phyloP scores from a whole-genome alignment of 169 alveolate species.

The Prorocentrum cordatum region DNA sequence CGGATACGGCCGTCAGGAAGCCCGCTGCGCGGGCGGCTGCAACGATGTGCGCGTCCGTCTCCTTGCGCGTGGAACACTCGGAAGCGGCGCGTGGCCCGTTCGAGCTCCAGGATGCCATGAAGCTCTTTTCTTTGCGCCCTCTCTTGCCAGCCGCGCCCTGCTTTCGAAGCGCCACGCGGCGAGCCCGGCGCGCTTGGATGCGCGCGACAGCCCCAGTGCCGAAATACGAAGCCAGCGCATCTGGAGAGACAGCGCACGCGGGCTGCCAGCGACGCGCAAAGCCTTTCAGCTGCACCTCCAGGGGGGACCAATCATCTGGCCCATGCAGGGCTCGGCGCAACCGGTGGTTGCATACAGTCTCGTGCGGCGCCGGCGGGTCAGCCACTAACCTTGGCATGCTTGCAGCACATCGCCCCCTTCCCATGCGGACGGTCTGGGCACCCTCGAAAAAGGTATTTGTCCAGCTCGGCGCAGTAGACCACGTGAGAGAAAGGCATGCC shows the following conservation, averaged over 20 bases:
- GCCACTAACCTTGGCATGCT: not conserved
- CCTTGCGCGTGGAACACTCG: not conserved
- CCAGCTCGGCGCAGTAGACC: not conserved
- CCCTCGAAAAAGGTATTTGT: not conserved
- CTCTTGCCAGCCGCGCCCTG: not conserved
- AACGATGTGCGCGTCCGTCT: not conserved
- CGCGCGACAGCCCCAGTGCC: not conserved
- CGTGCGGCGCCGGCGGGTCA: not conserved
- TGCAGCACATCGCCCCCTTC: not conserved
- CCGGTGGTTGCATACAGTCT: not conserved
- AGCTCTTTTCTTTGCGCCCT: not conserved
- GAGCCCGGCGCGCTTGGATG: not conserved
- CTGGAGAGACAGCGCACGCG: not conserved
- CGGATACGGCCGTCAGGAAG: not conserved
- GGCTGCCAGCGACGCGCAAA: conserved; percentile 17
- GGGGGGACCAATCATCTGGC: not conserved
- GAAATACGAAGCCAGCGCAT: not conserved
- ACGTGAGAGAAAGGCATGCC: not conserved
- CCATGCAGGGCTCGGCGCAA: not conserved
- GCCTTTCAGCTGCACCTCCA: not conserved
- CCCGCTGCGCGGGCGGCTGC: not conserved
- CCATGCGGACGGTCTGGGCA: not conserved
- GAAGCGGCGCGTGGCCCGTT: not conserved
- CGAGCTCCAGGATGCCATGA: not conserved
- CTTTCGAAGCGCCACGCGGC: not conserved